phyloP scores from a whole-genome alignment of 177 flowering plant species.

The Vitis hybrid region DNA sequence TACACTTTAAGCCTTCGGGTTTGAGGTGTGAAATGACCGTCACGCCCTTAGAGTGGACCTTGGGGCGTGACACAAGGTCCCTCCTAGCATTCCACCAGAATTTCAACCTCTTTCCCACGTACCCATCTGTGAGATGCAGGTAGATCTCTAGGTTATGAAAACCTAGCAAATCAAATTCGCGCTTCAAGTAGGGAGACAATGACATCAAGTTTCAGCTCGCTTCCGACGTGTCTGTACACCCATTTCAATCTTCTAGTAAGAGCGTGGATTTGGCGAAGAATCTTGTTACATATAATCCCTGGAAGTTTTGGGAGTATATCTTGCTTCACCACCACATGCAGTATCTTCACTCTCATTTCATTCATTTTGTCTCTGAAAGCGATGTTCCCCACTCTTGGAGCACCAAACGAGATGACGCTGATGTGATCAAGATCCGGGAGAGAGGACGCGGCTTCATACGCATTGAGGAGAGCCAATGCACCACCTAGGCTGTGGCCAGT shows the following conservation, averaged over 20 bases:
- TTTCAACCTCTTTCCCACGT: no score
- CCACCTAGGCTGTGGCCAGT: slow-evolving; percentile 7
- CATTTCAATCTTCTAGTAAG: slow-evolving; percentile 30
- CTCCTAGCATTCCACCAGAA: slow-evolving; percentile 34
- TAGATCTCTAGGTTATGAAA: slow-evolving; percentile 45
- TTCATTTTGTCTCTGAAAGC: slow-evolving; percentile 37
- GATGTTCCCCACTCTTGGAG: slow-evolving; percentile 46
- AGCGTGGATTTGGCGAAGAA: slow-evolving; percentile 25
- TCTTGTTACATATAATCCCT: slow-evolving; percentile 34
- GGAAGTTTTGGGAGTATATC: slow-evolving; percentile 44
- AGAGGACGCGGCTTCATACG: slow-evolving; percentile 34
- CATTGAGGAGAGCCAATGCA: slow-evolving; percentile 44
- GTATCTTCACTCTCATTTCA: slow-evolving; percentile 33
- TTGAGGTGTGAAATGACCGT: no score
- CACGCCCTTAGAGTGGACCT: no score
- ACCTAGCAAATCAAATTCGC: slow-evolving; percentile 26
- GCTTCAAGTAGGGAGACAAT: slow-evolving; percentile 39
- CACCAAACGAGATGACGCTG: slow-evolving; percentile 42
- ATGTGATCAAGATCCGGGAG: slow-evolving; percentile 14
- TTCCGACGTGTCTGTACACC: slow-evolving; percentile 46
- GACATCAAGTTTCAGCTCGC: slow-evolving; percentile 36
- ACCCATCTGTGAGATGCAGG: slow-evolving; percentile 45
- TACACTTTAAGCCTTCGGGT: no score
- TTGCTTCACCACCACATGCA: slow-evolving; percentile 36
- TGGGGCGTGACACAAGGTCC: slow-evolving; percentile 25